Conservation (phyloP, 1,284 basidiomycete genomes). For the Ustilago cynodontis region DNA sequence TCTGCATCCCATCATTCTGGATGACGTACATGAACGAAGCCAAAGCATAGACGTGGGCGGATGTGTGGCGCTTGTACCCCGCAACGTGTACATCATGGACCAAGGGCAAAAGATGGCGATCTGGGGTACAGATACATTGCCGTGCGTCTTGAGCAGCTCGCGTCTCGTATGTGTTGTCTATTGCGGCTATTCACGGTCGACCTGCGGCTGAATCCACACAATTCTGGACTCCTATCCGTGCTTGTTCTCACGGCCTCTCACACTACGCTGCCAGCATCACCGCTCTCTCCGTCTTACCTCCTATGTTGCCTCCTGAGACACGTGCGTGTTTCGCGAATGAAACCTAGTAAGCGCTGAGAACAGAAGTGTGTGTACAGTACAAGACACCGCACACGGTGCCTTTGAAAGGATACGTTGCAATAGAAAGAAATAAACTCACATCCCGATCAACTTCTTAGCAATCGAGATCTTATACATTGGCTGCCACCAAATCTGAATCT, state of each 20-base stretch:
- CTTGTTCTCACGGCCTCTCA: not conserved
- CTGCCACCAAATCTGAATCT: conserved; percentile 61
- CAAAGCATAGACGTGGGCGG: not conserved
- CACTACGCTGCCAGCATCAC: too few relatives aligned
- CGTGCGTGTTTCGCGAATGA: too few relatives aligned
- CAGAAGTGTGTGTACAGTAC: too few relatives aligned
- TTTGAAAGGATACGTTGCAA: not conserved
- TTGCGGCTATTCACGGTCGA: conserved; percentile 1
- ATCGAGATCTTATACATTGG: conserved; percentile 55
- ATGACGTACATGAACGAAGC: not conserved
- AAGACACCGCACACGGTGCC: not conserved
- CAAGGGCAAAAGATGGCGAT: not conserved
- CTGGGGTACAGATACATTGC: conserved; percentile 5
- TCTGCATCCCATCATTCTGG: not conserved
- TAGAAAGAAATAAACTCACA: conserved; percentile 11
- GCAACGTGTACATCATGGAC: conserved; percentile 3
- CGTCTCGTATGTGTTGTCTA: too few relatives aligned
- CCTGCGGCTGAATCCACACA: not conserved
- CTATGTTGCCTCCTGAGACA: not conserved
- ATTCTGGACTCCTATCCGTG: too few relatives aligned
- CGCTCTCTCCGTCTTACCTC: too few relatives aligned
- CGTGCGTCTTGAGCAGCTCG: not conserved
- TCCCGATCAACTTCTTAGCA: conserved; percentile 47
- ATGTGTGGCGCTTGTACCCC: not conserved
- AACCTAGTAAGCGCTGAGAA: too few relatives aligned